Conservation (phyloP, 805 yeast genomes). For the Metschnikowia arizonensis region DNA sequence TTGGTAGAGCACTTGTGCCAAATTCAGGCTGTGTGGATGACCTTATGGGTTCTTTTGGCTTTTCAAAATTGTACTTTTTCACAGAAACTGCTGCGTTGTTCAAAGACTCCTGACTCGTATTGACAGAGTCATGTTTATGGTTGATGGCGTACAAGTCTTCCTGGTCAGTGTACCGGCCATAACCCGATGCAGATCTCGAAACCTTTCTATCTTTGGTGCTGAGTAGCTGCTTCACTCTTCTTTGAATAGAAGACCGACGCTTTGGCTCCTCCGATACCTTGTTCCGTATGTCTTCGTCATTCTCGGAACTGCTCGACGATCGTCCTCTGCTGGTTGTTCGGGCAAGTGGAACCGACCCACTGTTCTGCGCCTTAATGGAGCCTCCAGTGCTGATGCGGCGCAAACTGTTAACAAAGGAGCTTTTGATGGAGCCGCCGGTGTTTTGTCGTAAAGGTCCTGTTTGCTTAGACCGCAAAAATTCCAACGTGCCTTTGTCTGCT, state of each 20-base stretch:
- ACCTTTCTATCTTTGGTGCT: conserved; percentile 35
- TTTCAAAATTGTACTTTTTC: conserved; percentile 8
- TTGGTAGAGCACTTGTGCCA: neutral
- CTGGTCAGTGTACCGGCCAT: conserved; percentile 66
- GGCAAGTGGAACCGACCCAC: conserved; percentile 7
- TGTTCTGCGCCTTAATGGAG: conserved; percentile 16
- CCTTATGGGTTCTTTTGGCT: neutral
- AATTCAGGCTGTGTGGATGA: neutral
- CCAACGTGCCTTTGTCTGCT: conserved; percentile 26
- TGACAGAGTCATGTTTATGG: conserved; percentile 23
- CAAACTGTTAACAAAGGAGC: conserved; percentile 30
- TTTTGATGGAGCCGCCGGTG: conserved; percentile 41
- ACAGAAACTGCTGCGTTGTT: neutral
- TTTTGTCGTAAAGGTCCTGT: conserved; percentile 25
- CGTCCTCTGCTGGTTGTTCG: neutral
- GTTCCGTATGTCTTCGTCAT: conserved; percentile 6
- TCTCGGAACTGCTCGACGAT: conserved; percentile 4
- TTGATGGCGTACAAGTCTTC: conserved; percentile 21
- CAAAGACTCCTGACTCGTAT: conserved; percentile 25
- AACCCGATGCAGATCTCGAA: conserved; percentile 71
- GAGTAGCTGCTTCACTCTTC: conserved; percentile 50
- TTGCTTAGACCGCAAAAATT: conserved; percentile 35
- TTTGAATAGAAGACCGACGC: conserved; percentile 43
- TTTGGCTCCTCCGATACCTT: conserved; percentile 8
- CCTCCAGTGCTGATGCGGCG: conserved; percentile 41